These are phyloP conservation scores for Pythium rishiriense DNA, from an alignment of 352 stramenopile genomes.

Conservation along the genomic window DNA sequence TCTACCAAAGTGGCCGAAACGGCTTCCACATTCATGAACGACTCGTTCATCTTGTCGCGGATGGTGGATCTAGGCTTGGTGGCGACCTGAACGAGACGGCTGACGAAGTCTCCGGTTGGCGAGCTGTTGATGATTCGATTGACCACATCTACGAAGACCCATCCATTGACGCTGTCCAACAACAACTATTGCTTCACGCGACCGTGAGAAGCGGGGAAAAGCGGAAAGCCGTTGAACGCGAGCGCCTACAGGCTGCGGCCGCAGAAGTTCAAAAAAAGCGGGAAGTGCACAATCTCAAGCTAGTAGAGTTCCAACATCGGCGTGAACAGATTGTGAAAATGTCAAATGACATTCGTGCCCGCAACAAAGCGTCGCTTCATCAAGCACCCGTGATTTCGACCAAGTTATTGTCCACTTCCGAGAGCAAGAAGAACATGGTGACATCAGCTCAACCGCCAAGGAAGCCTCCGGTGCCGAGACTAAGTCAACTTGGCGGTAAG, in stretches of 20 bases:
- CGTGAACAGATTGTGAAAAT: slow-evolving; percentile 51
- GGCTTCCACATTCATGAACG: slow-evolving; percentile 17
- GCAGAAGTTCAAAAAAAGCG: slow-evolving; percentile 42
- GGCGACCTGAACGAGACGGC: neutral
- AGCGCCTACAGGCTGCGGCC: slow-evolving; percentile 45
- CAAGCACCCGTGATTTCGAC: neutral
- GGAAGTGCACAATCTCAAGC: slow-evolving; percentile 27
- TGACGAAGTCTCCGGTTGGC: slow-evolving; percentile 26
- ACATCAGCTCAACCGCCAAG: slow-evolving; percentile 4
- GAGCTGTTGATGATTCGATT: slow-evolving; percentile 48
- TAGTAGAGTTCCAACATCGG: slow-evolving; percentile 33
- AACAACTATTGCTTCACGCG: slow-evolving; percentile 39
- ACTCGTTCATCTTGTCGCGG: neutral
- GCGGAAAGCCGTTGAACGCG: slow-evolving; percentile 40
- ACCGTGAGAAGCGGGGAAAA: slow-evolving; percentile 30
- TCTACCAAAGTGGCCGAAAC: neutral
- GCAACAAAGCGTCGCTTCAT: slow-evolving; percentile 39
- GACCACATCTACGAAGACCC: slow-evolving; percentile 62
- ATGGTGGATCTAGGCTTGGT: neutral
- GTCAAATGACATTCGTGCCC: slow-evolving; percentile 50
- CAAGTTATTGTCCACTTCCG: neutral
- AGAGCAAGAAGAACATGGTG: neutral
- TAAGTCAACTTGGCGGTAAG: slow-evolving; percentile 32
- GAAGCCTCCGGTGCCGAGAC: slow-evolving; percentile 58
- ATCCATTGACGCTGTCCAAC: slow-evolving; percentile 49